Evolutionary conservation across 768 basidiomycete genomes (phyloP).

Genomic region (Porphyrellus cyaneotinctus): DNA sequence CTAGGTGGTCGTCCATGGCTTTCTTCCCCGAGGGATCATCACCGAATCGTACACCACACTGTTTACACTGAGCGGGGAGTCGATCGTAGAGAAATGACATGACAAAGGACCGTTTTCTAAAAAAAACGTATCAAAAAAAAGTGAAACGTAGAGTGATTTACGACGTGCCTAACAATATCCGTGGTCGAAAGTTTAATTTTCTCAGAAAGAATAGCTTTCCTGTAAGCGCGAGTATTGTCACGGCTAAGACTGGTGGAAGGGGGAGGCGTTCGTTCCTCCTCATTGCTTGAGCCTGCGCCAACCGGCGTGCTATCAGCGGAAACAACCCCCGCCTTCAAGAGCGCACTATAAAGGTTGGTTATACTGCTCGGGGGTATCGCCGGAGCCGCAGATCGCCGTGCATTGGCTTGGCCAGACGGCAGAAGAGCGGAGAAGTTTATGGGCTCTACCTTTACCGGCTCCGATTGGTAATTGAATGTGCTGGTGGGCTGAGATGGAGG

Average conservation of each 20-base stretch:
- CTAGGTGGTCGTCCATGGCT: conserved; percentile 81
- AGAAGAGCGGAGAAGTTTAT: conserved; percentile 30
- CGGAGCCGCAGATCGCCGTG: conserved; percentile 21
- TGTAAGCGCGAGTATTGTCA: conserved; percentile 55
- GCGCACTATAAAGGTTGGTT: conserved; percentile 56
- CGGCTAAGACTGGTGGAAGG: conserved; percentile 37
- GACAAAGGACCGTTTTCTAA: conserved; percentile 49
- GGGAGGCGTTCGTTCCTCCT: conserved; percentile 27
- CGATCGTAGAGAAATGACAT: conserved; percentile 69
- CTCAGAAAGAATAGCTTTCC: conserved; percentile 54
- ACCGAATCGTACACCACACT: conserved; percentile 86
- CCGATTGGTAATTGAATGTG: conserved; percentile 23
- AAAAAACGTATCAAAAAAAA: conserved; percentile 18
- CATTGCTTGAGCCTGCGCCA: conserved; percentile 39
- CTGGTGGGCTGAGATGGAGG: conserved; percentile 33
- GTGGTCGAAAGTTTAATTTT: conserved; percentile 57
- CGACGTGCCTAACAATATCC: conserved; percentile 68
- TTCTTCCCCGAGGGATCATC: conserved; percentile 70
- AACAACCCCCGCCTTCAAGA: conserved; percentile 79
- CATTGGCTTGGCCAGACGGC: conserved; percentile 22
- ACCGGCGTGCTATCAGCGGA: conserved; percentile 49
- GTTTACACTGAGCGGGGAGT: conserved; percentile 82
- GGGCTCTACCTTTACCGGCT: conserved; percentile 29
- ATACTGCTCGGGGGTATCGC: conserved; percentile 38
- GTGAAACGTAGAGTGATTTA: neutral